Conservation (phyloP, 2,329 filamentous ascomycete species). For the Xylaria polymorpha region DNA sequence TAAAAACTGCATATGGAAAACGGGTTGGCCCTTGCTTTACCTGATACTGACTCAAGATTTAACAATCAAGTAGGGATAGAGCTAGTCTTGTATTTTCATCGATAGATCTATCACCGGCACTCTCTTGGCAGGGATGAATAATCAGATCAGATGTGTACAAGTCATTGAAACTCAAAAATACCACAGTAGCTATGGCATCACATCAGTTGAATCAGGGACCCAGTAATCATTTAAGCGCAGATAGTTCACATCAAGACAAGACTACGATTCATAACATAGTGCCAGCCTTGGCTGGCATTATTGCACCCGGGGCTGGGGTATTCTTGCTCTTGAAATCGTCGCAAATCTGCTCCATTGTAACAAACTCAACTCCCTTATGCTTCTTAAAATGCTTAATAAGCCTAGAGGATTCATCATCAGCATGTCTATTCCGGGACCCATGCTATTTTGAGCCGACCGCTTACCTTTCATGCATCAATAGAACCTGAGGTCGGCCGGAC, state of each 20-base stretch:
- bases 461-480: constrained; percentile 38
- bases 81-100: not conserved
- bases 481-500: constrained; percentile 69
- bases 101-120: too few relatives aligned
- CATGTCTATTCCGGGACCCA: not conserved
- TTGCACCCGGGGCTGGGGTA: constrained; percentile 64
- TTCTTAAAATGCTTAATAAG: constrained; percentile 56
- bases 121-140: too few relatives aligned
- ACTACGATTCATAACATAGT: constrained; percentile 2
- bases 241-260: not conserved
- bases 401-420: constrained; percentile 4
- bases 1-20: not conserved
- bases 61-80: not conserved
- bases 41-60: not conserved
- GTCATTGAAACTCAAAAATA: too few relatives aligned
- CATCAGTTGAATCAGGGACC: not conserved
- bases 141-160: too few relatives aligned
- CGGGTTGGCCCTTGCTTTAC: not conserved
- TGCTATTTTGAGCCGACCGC: not conserved
- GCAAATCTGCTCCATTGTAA: constrained; percentile 65
- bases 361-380: constrained; percentile 43
- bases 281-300: constrained; percentile 61
- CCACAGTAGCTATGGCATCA: not conserved
- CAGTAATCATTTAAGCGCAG: not conserved
- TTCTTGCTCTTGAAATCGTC: constrained; percentile 79